Conservation (phyloP, 2,329 filamentous ascomycete genomes). For the Coniosporium tulheliwenetii region DNA sequence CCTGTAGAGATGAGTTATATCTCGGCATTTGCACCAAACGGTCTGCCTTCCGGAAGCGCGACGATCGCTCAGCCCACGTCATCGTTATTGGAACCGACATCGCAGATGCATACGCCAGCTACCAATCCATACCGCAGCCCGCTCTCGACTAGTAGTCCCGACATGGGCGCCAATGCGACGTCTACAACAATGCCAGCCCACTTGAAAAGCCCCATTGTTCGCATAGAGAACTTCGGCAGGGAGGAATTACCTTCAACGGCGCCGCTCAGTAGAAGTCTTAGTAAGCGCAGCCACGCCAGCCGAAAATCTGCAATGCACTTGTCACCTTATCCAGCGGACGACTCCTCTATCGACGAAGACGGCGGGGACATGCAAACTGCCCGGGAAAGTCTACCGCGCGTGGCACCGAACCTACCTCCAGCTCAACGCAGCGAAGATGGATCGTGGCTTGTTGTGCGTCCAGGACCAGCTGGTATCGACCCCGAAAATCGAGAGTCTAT, state of each 20-base stretch:
- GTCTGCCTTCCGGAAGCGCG: no score
- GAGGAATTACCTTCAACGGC: not conserved
- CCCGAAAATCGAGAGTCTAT: conserved; percentile 27
- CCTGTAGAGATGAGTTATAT: no score
- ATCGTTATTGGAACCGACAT: no score
- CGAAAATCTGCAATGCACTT: not conserved
- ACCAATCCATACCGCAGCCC: no score
- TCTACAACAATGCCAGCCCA: not conserved
- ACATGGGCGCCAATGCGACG: no score
- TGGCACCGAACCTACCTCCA: not conserved
- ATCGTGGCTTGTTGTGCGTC: conserved; percentile 26
- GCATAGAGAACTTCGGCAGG: not conserved
- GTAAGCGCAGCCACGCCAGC: not conserved
- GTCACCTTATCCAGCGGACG: not conserved
- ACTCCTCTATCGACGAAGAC: not conserved
- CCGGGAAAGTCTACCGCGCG: not conserved
- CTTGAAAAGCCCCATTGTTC: not conserved
- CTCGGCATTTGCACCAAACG: no score
- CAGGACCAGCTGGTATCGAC: conserved; percentile 29
- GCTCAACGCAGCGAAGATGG: conserved; percentile 25
- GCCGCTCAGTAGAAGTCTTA: not conserved
- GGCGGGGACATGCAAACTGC: not conserved
- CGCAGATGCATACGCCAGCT: no score
- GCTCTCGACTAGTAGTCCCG: no score
- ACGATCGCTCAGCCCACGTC: no score